Evolutionary conservation across 2,329 filamentous ascomycete genomes (phyloP).

Genomic region (Cytospora paraplurivora): DNA sequence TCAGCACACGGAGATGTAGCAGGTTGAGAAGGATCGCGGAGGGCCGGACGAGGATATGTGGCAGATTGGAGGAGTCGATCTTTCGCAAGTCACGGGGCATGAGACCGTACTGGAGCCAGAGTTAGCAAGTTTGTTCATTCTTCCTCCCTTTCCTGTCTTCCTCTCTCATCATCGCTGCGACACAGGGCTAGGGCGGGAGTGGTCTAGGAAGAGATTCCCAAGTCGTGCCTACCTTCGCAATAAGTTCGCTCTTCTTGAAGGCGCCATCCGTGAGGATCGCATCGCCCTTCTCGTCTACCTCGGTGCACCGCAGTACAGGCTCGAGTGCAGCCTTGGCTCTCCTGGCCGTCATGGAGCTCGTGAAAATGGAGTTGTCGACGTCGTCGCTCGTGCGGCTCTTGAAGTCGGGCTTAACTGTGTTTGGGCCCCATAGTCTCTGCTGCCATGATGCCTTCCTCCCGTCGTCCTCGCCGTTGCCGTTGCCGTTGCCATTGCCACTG

Average conservation of each 20-base stretch:
- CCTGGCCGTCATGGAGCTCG: conserved; percentile 66
- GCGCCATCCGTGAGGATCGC: conserved; percentile 92
- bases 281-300: conserved; percentile 89
- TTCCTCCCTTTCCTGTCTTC: too few species aligned
- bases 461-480: conserved; percentile 24
- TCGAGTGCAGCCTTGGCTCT: conserved; percentile 78
- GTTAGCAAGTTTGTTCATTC: conserved; percentile 10
- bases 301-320: conserved; percentile 85
- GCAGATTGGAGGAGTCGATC: conserved; percentile 93
- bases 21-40: conserved; percentile 94
- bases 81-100: conserved; percentile 94
- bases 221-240: conserved; percentile 70
- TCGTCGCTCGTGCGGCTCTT: conserved; percentile 24
- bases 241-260: conserved; percentile 96
- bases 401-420: conserved; percentile 37
- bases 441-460: conserved; percentile 45
- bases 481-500: background rate
- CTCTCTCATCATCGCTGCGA: conserved; percentile 29
- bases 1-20: conserved; percentile 92
- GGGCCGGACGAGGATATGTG: conserved; percentile 91
- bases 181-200: conserved; percentile 14
- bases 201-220: conserved; percentile 21
- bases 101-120: conserved; percentile 71
- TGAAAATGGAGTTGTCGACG: conserved; percentile 64
- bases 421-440: conserved; percentile 51